Conservation (phyloP, 2,329 filamentous ascomycete species). For the Dissoconium aciculare region DNA sequence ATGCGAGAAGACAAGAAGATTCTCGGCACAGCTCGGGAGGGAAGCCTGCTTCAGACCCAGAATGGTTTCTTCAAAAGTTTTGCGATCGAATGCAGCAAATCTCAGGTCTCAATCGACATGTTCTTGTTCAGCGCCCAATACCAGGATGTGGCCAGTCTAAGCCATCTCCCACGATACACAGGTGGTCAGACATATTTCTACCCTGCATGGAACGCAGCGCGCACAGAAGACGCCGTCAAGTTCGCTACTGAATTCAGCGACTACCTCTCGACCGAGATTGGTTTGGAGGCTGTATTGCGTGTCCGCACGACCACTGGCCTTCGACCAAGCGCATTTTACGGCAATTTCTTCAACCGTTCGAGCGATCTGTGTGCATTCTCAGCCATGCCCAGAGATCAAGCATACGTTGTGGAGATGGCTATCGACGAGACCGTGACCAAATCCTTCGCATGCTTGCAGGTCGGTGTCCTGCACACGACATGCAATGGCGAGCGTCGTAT, state of each 20-base stretch:
- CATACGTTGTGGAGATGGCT: slow-evolving; percentile 93
- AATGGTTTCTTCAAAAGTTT: slow-evolving; percentile 99
- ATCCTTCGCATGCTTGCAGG: slow-evolving; percentile 82
- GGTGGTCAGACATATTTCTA: slow-evolving; percentile 98
- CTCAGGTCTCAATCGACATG: slow-evolving; percentile 97
- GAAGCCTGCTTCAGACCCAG: slow-evolving; percentile 68
- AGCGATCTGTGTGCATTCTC: slow-evolving; percentile 97
- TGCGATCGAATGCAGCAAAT: slow-evolving; percentile 96
- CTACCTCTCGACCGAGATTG: slow-evolving; percentile 91
- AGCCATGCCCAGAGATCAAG: slow-evolving; percentile 91
- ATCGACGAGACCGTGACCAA: slow-evolving; percentile 91
- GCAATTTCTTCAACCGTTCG: slow-evolving; percentile 98
- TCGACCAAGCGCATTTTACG: slow-evolving; percentile 95
- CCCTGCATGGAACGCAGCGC: slow-evolving; percentile 88
- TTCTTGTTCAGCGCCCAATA: slow-evolving; percentile 93
- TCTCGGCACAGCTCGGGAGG: slow-evolving; percentile 86
- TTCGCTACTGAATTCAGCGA: slow-evolving; percentile 95
- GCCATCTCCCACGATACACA: slow-evolving; percentile 88
- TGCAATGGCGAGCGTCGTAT: slow-evolving; percentile 96
- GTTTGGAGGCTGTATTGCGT: slow-evolving; percentile 84
- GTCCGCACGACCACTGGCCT: slow-evolving; percentile 89
- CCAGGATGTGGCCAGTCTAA: slow-evolving; percentile 91
- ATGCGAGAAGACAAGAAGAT: slow-evolving; percentile 95
- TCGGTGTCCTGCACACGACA: slow-evolving; percentile 89
- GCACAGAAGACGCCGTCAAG: slow-evolving; percentile 91